Base-by-base conservation (phyloP, 768 basidiomycete species). In the Agaricus sinodeliciosus region DNA sequence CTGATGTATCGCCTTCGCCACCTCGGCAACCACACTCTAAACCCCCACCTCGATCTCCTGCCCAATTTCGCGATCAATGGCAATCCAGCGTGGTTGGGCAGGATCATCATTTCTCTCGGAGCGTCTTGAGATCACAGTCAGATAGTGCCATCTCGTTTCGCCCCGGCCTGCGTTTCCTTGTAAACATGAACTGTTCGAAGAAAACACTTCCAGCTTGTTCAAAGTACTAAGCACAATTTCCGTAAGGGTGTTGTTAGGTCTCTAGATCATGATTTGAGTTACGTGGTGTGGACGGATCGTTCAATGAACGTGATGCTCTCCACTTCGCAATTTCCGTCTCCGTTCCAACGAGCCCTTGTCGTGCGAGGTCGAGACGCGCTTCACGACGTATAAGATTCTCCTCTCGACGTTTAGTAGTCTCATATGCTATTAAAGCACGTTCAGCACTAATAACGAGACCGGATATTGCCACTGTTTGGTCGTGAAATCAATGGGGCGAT, bases 321-420 rank as follows among this genome's bases (percentile, higher is more conserved):
- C 91, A 94, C 64, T 81, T 82, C 28, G 81, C 74, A 28, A 94
- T 93, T 57, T 87, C 90, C 8, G 87, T 81, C 66, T 94, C 91
- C 6, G 90, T 92, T 31, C 31, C 31, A 2, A 31, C 31, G 11
- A 31, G 31, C 31, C 91, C 91, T 55, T 80, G 79, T 36, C 81
- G 76, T 15, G 85, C 81, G 43, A 94, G 77, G 52, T 31, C 89
- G 28, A 84, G 71, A 37, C 86, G 75, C 9, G 91, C 91, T 64
- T 31, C 75, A 46, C 80, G 76, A 35, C 91, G 81, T 36, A 93
- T 68, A 12, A 74, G 68, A 57, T 85, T 82, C 63, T 94, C 90
- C 52, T 80, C 76, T 55, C 72, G 67, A 26, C 91, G 80, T 58
- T 85, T 74, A 43, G 74, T 68, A 40, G 75, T 74, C 69, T 93